Evolutionary conservation across 202 grass and related monocot genomes (phyloP), one percentile per base, ranked within the genome.

Genomic region (Alloteropsis angusta): DNA sequence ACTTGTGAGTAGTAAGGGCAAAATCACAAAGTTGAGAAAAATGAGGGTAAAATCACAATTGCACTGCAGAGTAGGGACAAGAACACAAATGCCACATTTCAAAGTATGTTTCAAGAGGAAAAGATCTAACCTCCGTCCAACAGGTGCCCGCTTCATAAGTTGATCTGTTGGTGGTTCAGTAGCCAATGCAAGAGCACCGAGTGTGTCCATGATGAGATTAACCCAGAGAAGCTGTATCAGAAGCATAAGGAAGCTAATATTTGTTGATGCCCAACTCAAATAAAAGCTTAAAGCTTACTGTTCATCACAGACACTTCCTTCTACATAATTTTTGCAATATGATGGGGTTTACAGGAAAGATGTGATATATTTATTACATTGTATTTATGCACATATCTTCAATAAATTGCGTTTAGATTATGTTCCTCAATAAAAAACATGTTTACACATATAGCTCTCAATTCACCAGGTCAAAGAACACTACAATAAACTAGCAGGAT

Each of bases 191-290:
- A 99, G 89, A 35, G 96, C 96, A 42, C 96, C 96, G 53, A 99
- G 92, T 47, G 96, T 99, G 72, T 99, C 92, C 96, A 99, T 99
- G 23, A 99, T 99, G 65, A 99, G 90, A 83, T 99, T 99, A 71
- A 99, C 92, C 96, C 96, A 99, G 62, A 99, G 82, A 74, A 99
- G 88, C 92, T 98, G 82, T 72, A 75, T 85, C 17, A 60, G 38
- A 55, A 72, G 56, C 45, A 73, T 55, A 77, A 64, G 4, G 45
- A 82, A 80, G 58, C 58, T 72, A 80, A 39, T 26, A 75, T 66
- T 17, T 67, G 11, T 10, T 6, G 60, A 66, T 26, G 36, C 9
- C 25, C 53, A 77, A 71, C 17, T 62, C 62, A 56, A 72, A 88
- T 67, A 73, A 61, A 72, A 54, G 1, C 19, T 25, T 26, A 76